A percentile compares a stretch with the other conserved stretches of the same genome.
Conservation (phyloP, 2,329 filamentous ascomycete genomes). For the Aureobasidium sp. region DNA sequence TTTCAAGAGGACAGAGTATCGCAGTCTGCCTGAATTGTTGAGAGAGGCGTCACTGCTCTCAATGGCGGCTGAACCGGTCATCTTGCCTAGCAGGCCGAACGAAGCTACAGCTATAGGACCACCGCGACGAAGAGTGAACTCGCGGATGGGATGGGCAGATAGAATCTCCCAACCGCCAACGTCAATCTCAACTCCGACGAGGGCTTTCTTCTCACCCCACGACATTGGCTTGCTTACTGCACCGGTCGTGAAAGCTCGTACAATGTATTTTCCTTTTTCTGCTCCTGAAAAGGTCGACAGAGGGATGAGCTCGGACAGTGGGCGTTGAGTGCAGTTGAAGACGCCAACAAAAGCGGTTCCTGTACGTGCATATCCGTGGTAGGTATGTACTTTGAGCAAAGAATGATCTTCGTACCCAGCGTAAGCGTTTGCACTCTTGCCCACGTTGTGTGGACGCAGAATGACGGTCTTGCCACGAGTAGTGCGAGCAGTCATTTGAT, state of each 20-base stretch:
- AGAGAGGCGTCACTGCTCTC: constrained; percentile 54
- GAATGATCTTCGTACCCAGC: constrained; percentile 65
- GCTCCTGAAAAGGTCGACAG: constrained; percentile 69
- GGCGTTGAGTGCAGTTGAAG: constrained; percentile 68
- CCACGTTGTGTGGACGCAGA: constrained; percentile 68
- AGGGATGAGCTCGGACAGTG: constrained; percentile 61
- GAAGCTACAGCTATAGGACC: constrained; percentile 43
- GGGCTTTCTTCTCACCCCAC: constrained; percentile 32
- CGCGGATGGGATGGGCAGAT: constrained; percentile 60
- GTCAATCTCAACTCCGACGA: constrained; percentile 58
- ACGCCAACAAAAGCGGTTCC: constrained; percentile 73
- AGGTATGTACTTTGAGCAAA: constrained; percentile 72
- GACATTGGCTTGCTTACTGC: constrained; percentile 50
- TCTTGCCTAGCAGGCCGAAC: constrained; percentile 75
- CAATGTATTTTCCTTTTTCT: constrained; percentile 56
- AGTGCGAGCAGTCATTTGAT: constrained; percentile 73
- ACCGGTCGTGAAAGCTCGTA: constrained; percentile 63
- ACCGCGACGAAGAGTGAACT: constrained; percentile 44
- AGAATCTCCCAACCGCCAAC: constrained; percentile 72
- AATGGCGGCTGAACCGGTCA: constrained; percentile 80
- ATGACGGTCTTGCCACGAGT: constrained; percentile 71
- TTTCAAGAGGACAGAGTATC: constrained; percentile 65
- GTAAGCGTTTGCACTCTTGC: constrained; percentile 67
- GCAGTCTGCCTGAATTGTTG: constrained; percentile 53
- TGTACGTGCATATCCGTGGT: constrained; percentile 59